phyloP scores from a whole-genome alignment of 768 basidiomycete genomes.

The Serpula lacrymans region DNA sequence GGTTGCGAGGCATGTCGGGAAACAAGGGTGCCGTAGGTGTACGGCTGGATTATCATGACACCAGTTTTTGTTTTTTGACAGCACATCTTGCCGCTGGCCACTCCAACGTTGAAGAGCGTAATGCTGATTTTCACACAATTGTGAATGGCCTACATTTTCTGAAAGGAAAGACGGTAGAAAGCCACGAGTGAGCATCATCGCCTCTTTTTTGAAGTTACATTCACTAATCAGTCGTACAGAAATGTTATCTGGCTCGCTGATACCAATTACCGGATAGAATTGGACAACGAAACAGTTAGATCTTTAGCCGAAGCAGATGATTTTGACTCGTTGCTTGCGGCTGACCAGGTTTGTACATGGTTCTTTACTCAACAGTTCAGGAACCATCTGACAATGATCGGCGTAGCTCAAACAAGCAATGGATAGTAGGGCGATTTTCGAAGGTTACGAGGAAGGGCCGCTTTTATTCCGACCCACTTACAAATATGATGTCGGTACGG shows the following conservation, averaged over 20 bases:
- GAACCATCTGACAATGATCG: slow-evolving; percentile 5
- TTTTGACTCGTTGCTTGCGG: slow-evolving; percentile 69
- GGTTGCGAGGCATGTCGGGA: slow-evolving; percentile 89
- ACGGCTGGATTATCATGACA: slow-evolving; percentile 86
- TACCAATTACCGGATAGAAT: slow-evolving; percentile 90
- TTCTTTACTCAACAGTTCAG: neutral
- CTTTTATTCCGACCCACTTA: slow-evolving; percentile 94
- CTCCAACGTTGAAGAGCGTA: slow-evolving; percentile 82
- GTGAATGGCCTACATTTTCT: slow-evolving; percentile 79
- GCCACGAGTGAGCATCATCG: slow-evolving; percentile 72
- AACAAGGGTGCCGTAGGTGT: slow-evolving; percentile 97
- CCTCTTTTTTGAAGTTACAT: slow-evolving; percentile 2
- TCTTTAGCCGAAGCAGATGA: slow-evolving; percentile 60
- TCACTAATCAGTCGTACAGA: slow-evolving; percentile 39
- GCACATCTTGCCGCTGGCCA: slow-evolving; percentile 98
- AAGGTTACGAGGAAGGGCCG: slow-evolving; percentile 85
- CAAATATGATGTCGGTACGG: slow-evolving; percentile 80
- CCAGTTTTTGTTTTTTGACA: slow-evolving; percentile 92
- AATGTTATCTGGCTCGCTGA: slow-evolving; percentile 94
- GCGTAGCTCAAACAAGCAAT: slow-evolving; percentile 70
- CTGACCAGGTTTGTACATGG: slow-evolving; percentile 73
- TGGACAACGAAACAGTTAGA: slow-evolving; percentile 80
- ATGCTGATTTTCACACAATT: slow-evolving; percentile 90
- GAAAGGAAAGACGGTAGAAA: slow-evolving; percentile 82
- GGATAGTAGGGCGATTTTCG: slow-evolving; percentile 69